Evolutionary conservation across 768 basidiomycete genomes (phyloP), one percentile per base, ranked within the genome.

Genomic region (Neoboletus magnificus): DNA sequence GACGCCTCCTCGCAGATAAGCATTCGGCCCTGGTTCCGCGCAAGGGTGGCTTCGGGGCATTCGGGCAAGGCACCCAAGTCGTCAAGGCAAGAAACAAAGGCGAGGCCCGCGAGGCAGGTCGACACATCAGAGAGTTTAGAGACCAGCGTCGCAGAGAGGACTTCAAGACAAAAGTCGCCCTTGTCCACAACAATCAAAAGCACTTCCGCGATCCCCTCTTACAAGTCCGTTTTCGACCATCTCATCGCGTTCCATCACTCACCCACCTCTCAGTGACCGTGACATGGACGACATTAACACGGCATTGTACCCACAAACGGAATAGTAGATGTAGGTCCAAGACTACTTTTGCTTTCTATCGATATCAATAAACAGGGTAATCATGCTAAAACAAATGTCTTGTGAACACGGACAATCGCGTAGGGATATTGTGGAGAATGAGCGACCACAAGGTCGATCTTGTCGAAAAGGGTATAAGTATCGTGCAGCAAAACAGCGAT

Each of bases 51-150:
- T 92, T 85, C 58, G 94, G 95, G 25, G 92, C 91, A 3, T 94
- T 79, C 65, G 95, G 95, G 2, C 74, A 74, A 11, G 93, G 92
- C 1, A 86, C 82, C 9, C 83, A 92, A 32, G 88, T 94, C 11
- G 82, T 98, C 57, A 91, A 87, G 69, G 96, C 93, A 22, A 80
- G 93, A 49, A 98, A 98, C 75, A 81, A 80, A n/a, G 97, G 97
- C 2, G 96, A 98, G 74, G 97, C 97, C 15, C 82, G 82, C 60
- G 89, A 98, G 71, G 96, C 96, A 22, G 92, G 87, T 15, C 81
- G 91, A 44, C 91, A 95, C 71, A 81, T 91, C 1, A 78, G 85
- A 52, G 89, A 93, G 65, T 90, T 89, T 75, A 79, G 88, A 58
- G 95, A 97, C 67, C 85, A 89, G 68, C 82, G 77, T 63, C 77